A percentile compares a stretch with the other conserved stretches of the same genome.
Conservation (phyloP, 2,329 filamentous ascomycete genomes). For the Cercospora sesami region DNA sequence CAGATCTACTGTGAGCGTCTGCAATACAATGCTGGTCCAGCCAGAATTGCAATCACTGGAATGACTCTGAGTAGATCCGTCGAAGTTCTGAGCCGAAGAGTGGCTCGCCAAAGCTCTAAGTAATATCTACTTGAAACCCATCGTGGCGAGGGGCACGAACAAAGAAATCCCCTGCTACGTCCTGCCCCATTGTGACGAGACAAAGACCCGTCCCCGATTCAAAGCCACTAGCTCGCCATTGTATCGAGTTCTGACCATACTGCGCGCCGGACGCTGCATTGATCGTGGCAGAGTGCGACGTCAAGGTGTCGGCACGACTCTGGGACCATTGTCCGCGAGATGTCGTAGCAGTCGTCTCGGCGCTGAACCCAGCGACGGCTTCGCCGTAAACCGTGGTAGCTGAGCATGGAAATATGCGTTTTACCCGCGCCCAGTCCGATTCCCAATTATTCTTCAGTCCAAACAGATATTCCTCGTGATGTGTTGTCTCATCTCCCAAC, state of each 20-base stretch:
- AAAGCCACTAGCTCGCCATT: not conserved
- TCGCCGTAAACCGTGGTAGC: not conserved
- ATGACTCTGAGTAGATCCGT: not conserved
- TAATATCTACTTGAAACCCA: not conserved
- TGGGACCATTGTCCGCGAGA: not conserved
- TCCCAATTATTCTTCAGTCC: not conserved
- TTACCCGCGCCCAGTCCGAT: not conserved
- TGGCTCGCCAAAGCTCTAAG: not conserved
- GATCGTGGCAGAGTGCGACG: not conserved
- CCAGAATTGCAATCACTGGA: not conserved
- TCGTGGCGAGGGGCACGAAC: not conserved
- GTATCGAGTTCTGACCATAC: not conserved
- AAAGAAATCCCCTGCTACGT: not conserved
- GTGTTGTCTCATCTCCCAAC: constrained; percentile 35
- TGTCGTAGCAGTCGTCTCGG: not conserved
- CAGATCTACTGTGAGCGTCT: not conserved
- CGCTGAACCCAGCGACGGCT: not conserved
- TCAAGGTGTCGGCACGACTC: not conserved
- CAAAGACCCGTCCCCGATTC: not conserved
- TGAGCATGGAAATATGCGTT: not conserved
- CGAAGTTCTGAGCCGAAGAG: not conserved
- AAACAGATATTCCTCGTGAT: not conserved
- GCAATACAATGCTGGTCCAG: not conserved
- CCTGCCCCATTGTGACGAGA: not conserved
- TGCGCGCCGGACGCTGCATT: not conserved